Conservation (phyloP, 2,329 filamentous ascomycete species). For the Lasiodiplodia gonubiensis region DNA sequence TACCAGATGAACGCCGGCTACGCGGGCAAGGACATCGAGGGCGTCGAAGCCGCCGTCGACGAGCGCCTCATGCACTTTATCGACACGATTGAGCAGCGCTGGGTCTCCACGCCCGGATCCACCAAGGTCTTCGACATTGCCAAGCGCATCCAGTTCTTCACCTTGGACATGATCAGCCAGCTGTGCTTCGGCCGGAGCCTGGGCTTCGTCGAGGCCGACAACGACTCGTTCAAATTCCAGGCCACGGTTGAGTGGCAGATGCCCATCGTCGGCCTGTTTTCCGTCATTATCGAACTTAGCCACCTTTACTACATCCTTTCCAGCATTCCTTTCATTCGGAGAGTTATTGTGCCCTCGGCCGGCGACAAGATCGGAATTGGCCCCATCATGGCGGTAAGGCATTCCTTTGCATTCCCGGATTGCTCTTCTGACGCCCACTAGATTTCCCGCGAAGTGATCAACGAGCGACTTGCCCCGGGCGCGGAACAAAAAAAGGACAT, state of each 20-base stretch:
- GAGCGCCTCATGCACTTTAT: slow-evolving; percentile 32
- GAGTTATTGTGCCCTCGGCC: slow-evolving; percentile 17
- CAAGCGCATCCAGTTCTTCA: slow-evolving; percentile 47
- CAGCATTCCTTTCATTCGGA: slow-evolving; percentile 8
- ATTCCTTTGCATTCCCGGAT: background rate
- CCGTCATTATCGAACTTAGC: slow-evolving; percentile 17
- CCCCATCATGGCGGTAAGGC: slow-evolving; percentile 31
- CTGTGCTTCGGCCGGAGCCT: slow-evolving; percentile 53
- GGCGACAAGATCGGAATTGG: slow-evolving; percentile 31
- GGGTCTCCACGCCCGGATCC: slow-evolving; percentile 39
- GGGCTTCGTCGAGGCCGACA: slow-evolving; percentile 55
- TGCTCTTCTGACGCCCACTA: background rate
- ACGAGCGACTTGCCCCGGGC: slow-evolving; percentile 55
- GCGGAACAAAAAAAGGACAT: slow-evolving; percentile 55
- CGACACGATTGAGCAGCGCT: slow-evolving; percentile 18
- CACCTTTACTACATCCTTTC: slow-evolving; percentile 15
- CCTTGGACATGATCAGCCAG: slow-evolving; percentile 50
- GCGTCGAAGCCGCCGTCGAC: slow-evolving; percentile 47
- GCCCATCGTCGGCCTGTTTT: slow-evolving; percentile 23
- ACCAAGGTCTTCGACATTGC: slow-evolving; percentile 44
- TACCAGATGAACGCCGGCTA: slow-evolving; percentile 48
- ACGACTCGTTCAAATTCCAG: slow-evolving; percentile 55
- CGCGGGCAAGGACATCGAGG: slow-evolving; percentile 47
- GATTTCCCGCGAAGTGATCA: slow-evolving; percentile 50
- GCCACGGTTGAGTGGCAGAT: slow-evolving; percentile 35